These are phyloP conservation scores for Castanopsis chinensis DNA, from an alignment of 306 rosid species.

Conservation along the genomic window DNA sequence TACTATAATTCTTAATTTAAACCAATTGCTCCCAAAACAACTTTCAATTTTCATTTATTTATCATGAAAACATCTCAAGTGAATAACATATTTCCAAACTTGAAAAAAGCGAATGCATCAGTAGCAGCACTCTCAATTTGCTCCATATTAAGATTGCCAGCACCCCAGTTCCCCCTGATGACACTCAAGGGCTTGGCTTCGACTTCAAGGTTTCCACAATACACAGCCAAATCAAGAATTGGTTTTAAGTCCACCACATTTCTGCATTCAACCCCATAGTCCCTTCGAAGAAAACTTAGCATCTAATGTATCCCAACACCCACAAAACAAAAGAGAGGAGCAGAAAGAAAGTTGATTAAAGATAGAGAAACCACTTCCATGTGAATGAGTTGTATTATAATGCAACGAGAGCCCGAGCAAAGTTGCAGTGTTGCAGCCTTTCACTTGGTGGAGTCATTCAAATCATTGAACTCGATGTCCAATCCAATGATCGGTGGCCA, in stretches of 20 bases:
- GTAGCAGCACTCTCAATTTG: neutral
- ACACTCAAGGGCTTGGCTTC: neutral
- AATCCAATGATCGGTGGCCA: neutral
- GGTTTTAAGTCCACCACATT: neutral
- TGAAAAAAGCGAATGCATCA: neutral
- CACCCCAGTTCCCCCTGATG: neutral
- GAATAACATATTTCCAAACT: neutral
- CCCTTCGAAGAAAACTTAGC: neutral
- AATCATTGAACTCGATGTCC: neutral
- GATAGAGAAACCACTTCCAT: neutral
- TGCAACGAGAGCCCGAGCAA: neutral
- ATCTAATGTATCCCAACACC: neutral
- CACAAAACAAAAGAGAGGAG: constrained; percentile 3
- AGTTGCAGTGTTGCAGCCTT: neutral
- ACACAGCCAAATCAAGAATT: neutral
- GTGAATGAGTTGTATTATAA: neutral
- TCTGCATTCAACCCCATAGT: neutral
- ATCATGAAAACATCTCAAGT: neutral
- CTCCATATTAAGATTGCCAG: neutral
- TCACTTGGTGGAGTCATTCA: neutral
- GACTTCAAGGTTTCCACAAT: neutral
- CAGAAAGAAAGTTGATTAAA: neutral
- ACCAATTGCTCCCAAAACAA: neutral
- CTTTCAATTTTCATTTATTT: too few species aligned
- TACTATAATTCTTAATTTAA: too few species aligned